Evolutionary conservation across 164 flowering plant genomes (phyloP).

Genomic region (Protea cynaroides): DNA sequence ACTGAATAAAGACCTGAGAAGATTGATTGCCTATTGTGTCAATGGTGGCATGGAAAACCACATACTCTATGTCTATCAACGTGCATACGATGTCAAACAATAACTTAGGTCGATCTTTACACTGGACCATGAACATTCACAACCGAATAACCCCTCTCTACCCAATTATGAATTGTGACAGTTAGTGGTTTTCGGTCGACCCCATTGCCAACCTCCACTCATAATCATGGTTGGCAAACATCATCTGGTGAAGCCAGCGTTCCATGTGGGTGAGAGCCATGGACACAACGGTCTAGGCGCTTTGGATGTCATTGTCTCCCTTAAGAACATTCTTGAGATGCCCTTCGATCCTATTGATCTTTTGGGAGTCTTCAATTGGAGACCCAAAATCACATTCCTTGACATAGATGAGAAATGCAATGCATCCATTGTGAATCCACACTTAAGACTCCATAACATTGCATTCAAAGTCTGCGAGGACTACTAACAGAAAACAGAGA

Average conservation of each 20-base stretch:
- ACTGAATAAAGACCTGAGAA: neutral
- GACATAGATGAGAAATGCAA: slow-evolving; percentile 58
- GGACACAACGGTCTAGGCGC: slow-evolving; percentile 61
- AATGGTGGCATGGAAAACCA: slow-evolving; percentile 31
- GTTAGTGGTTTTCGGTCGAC: neutral
- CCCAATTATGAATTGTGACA: slow-evolving; percentile 25
- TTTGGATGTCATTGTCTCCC: slow-evolving; percentile 58
- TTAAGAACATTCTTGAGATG: slow-evolving; percentile 57
- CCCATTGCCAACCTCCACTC: slow-evolving; percentile 28
- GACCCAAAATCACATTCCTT: slow-evolving; percentile 56
- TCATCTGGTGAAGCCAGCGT: slow-evolving; percentile 78
- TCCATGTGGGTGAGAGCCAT: slow-evolving; percentile 61
- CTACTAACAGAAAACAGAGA: slow-evolving; percentile 60
- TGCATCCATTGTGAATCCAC: slow-evolving; percentile 81
- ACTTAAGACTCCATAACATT: slow-evolving; percentile 72
- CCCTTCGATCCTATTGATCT: slow-evolving; percentile 41
- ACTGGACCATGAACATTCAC: slow-evolving; percentile 25
- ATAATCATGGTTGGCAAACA: slow-evolving; percentile 78
- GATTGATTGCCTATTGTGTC: slow-evolving; percentile 3
- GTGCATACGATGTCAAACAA: slow-evolving; percentile 28
- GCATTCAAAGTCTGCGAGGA: slow-evolving; percentile 51
- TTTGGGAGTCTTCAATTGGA: slow-evolving; percentile 51
- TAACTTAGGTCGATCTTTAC: slow-evolving; percentile 25
- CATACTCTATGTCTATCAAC: slow-evolving; percentile 32
- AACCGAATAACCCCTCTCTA: slow-evolving; percentile 26